phyloP scores from a whole-genome alignment of 768 basidiomycete genomes.

The Termitomyces sp. region DNA sequence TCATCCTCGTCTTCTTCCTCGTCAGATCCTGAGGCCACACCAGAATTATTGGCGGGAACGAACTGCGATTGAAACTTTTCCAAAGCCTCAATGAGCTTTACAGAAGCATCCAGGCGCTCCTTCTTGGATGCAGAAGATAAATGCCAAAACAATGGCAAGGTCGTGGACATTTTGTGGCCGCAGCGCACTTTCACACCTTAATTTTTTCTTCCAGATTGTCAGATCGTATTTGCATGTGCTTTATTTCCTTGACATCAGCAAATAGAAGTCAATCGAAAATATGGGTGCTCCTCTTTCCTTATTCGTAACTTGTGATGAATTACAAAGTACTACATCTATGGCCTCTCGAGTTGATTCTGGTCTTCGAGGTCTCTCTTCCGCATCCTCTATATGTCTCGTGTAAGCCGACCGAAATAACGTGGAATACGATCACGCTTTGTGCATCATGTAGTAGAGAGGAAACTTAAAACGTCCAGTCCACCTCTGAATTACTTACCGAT shows the following conservation, averaged over 20 bases:
- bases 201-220: constrained; percentile 13
- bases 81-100: constrained; percentile 74
- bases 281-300: too few species aligned
- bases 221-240: constrained; percentile 11
- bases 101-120: constrained; percentile 79
- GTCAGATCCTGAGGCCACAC: constrained; percentile 31
- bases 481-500: background rate
- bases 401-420: too few species aligned
- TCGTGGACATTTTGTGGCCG: constrained; percentile 61
- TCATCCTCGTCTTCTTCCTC: constrained; percentile 39
- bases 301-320: too few species aligned
- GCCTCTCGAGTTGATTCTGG: background rate
- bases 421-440: too few species aligned
- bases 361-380: background rate
- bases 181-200: background rate
- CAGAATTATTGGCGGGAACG: constrained; percentile 32
- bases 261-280: constrained; percentile 1
- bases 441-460: too few species aligned
- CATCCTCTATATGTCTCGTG: too few species aligned
- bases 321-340: too few species aligned
- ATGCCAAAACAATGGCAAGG: constrained; percentile 92
- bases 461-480: background rate
- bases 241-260: background rate
- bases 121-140: constrained; percentile 78
- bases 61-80: constrained; percentile 81